Evolutionary conservation across 495 filamentous ascomycete species (phyloP).

Genomic region (Astrocystis sublimbata): DNA sequence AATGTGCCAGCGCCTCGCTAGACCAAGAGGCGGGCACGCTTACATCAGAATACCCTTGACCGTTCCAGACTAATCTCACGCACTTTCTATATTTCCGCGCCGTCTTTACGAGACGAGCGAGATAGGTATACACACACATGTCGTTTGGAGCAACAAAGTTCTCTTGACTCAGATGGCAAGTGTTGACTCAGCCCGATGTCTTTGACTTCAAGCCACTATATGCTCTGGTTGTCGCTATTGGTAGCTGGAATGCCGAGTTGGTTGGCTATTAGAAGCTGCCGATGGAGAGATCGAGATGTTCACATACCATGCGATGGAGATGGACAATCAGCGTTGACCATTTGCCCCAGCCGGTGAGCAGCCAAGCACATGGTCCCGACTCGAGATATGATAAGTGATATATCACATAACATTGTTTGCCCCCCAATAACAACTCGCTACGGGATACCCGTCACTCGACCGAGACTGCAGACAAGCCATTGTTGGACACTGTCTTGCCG

Average conservation of each 20-base stretch:
- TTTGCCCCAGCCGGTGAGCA: neutral
- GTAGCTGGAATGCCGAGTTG: neutral
- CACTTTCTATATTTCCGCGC: no score
- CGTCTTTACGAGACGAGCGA: no score
- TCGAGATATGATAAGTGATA: conserved; percentile 14
- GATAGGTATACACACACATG: neutral
- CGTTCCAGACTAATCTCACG: conserved; percentile 3
- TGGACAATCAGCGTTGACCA: neutral
- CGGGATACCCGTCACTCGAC: conserved; percentile 3
- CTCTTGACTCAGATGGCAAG: neutral
- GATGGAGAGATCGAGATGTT: neutral
- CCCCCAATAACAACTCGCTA: conserved; percentile 5
- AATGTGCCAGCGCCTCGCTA: conserved; percentile 6
- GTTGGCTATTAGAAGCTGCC: neutral
- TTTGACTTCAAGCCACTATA: neutral
- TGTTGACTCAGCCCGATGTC: neutral
- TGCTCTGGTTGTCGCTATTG: neutral
- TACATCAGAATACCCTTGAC: neutral
- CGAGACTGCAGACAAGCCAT: neutral
- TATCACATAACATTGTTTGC: neutral
- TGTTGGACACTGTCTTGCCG: conserved; percentile 14
- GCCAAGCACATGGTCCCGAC: neutral
- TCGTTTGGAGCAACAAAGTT: neutral
- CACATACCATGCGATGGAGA: neutral
- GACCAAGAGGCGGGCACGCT: neutral